Percentiles rank a stretch among this genome's conserved stretches.
phyloP scores from a whole-genome alignment of 768 basidiomycete species.

The Pulveroboletus sp. region DNA sequence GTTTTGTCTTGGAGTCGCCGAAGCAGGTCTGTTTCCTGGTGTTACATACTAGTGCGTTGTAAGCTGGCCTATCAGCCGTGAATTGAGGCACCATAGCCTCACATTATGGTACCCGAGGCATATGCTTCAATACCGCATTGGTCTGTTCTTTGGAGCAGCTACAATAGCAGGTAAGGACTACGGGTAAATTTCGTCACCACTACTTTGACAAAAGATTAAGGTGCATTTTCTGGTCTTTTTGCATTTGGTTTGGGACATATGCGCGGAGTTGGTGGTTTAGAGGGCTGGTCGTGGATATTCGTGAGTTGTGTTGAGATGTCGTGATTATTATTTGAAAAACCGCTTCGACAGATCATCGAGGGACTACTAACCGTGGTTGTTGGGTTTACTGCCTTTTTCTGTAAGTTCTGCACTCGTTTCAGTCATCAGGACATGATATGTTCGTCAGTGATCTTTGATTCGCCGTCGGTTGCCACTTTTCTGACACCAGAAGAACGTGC shows the following conservation, averaged over 20 bases:
- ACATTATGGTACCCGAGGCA: constrained; percentile 70
- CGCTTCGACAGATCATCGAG: constrained; percentile 13
- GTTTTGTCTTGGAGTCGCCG: constrained; percentile 59
- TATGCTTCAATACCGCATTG: constrained; percentile 57
- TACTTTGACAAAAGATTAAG: constrained; percentile 7
- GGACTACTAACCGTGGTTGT: constrained; percentile 60
- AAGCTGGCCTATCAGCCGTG: background rate
- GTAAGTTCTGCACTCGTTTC: constrained; percentile 28
- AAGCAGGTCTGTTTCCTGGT: constrained; percentile 72
- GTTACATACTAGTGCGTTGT: constrained; percentile 64
- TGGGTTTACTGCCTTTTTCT: constrained; percentile 49
- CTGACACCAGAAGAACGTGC: constrained; percentile 15
- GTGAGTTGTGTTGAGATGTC: constrained; percentile 29
- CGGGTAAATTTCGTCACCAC: fast-evolving
- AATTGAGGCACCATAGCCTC: constrained; percentile 35
- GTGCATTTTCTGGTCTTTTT: constrained; percentile 58
- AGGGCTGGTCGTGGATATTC: constrained; percentile 72
- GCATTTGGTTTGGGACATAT: constrained; percentile 57
- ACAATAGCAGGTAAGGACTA: constrained; percentile 46
- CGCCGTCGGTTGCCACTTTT: constrained; percentile 17
- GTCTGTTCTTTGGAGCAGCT: constrained; percentile 64
- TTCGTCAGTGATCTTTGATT: constrained; percentile 55
- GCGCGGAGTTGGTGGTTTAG: constrained; percentile 41
- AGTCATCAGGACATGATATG: background rate
- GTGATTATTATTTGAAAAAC: background rate